A percentile compares a stretch with the other conserved stretches of the same genome.
Conservation (phyloP, 768 basidiomycete species). For the Russula sp. region DNA sequence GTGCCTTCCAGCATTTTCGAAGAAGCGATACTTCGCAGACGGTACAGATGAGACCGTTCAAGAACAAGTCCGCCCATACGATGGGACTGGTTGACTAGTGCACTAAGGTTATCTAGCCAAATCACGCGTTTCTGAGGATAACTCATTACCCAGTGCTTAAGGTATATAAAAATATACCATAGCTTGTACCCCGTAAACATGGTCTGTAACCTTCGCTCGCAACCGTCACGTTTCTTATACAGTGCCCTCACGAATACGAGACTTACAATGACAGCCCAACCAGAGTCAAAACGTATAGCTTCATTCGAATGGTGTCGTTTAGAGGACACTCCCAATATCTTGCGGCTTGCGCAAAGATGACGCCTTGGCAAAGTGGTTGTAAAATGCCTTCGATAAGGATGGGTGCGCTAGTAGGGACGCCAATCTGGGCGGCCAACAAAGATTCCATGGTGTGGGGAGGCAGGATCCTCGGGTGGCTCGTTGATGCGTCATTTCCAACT, state of each 20-base stretch:
- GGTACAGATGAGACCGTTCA: conserved; percentile 41
- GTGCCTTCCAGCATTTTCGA: conserved; percentile 45
- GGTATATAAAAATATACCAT: conserved; percentile 24
- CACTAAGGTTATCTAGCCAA: background rate
- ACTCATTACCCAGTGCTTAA: conserved; percentile 22
- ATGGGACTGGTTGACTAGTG: conserved; percentile 31
- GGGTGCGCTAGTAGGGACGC: conserved; percentile 27
- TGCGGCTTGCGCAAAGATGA: conserved; percentile 26
- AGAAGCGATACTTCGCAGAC: conserved; percentile 45
- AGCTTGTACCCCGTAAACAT: conserved; percentile 25
- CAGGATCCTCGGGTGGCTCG: background rate
- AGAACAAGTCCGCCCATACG: conserved; percentile 39
- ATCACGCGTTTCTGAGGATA: background rate
- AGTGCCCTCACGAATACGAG: background rate
- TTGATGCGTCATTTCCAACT: background rate
- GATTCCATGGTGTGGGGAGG: background rate
- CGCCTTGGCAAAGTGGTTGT: conserved; percentile 40
- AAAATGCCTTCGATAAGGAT: conserved; percentile 41
- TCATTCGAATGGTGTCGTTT: conserved; percentile 40
- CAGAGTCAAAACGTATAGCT: conserved; percentile 35
- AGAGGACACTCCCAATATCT: conserved; percentile 34
- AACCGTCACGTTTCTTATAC: background rate
- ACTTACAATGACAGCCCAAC: conserved; percentile 39
- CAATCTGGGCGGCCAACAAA: conserved; percentile 1
- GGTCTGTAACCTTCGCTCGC: conserved; percentile 24